Base-by-base conservation (phyloP, 495 filamentous ascomycete genomes). In the Cryomyces antarcticus region DNA sequence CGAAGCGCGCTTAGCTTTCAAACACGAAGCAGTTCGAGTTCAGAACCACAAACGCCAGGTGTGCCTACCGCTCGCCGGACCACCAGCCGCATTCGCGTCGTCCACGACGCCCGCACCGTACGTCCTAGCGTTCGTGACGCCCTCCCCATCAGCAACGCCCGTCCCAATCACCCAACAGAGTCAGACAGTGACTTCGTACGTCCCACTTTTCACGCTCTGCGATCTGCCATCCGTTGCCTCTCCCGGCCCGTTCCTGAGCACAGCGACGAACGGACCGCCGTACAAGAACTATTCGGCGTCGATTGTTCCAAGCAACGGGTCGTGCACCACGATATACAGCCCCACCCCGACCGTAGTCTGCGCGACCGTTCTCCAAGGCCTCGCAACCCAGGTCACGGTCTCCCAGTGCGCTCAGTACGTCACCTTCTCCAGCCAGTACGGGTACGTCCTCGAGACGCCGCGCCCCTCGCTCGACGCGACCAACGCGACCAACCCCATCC, bases 361-460 rank as follows among this genome's bases (percentile, higher is more conserved):
- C 42, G 55, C 49, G 7, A 61, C 58, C 4, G 55, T 52, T 2
- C 49, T 61, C 10, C 53, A 42, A 4, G 57, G 47, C 9, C 45
- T 61, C 11, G 48, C 38, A 3, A 48, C 46, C 11, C 49, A 41
- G 28, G 44, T 55, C 31, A 47, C 50, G 2, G 49, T 61, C 34
- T 49, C 57, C 7, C 41, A 54, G 30, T 59, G 58, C 46, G 45
- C 46, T 17, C 52, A 61, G 31, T 42, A 57, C 13, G 49, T 61
- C 38, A 59, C 58, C 5, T 61, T 59, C 47, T 59, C 56, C 6
- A 59, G 49, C 44, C 47, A 58, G 9, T 55, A 46, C 33, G 58
- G 53, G 4, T 57, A 52, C 46, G 43, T 34, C 5, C 41, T 59
- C 1, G 47, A 47, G 7, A 52, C 52, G 4, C 47, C 48, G 9